Evolutionary conservation across 176 grass and related monocot species (phyloP).

Genomic region (Oryza brachyantha): DNA sequence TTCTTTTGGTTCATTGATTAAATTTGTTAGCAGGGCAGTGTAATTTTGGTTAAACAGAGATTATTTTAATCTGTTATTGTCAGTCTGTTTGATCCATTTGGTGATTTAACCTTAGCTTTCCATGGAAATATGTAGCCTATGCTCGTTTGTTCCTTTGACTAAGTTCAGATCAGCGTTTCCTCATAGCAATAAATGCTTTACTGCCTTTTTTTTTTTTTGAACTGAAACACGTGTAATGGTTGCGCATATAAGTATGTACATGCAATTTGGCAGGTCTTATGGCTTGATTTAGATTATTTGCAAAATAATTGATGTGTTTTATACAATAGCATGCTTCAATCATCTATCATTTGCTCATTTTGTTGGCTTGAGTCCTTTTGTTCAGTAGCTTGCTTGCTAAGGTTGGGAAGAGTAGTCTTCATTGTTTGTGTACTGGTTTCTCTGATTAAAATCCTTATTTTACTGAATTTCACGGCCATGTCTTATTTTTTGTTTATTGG

Average conservation of each 20-base stretch:
- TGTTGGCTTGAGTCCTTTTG: not conserved
- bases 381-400: not conserved
- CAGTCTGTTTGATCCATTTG: not conserved
- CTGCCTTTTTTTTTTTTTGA: not conserved
- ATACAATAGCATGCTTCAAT: not conserved
- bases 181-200: not conserved
- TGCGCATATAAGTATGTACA: not conserved
- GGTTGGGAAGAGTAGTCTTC: not conserved
- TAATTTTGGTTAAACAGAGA: not conserved
- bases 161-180: constrained; percentile 13
- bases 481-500: not conserved
- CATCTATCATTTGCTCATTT: not conserved
- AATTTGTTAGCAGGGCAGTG: not conserved
- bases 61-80: not conserved
- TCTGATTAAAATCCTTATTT: not conserved
- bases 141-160: not conserved
- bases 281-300: not conserved
- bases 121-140: constrained; percentile 3
- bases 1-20: constrained; percentile 20
- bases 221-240: not conserved
- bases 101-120: constrained; percentile 8
- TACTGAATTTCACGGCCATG: not conserved
- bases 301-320: not conserved
- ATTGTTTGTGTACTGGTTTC: not conserved
- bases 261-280: not conserved